phyloP scores from a whole-genome alignment of 768 basidiomycete genomes.

The Lactarius akahatsu region DNA sequence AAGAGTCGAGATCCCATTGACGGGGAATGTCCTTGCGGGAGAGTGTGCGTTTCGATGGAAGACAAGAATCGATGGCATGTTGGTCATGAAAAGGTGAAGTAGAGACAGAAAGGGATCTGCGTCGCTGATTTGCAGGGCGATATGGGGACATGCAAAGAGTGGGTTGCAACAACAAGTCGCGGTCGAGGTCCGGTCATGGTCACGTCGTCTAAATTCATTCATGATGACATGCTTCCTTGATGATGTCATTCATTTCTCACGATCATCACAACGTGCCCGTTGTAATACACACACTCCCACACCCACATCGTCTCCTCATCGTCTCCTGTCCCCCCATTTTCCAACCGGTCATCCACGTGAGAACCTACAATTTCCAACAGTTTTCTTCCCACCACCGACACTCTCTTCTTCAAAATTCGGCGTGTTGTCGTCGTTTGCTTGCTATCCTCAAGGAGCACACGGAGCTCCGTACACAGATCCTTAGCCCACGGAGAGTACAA shows the following conservation, averaged over 20 bases:
- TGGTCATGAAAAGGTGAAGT: slow-evolving; percentile 37
- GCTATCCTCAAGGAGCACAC: slow-evolving; percentile 30
- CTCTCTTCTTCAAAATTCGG: slow-evolving; percentile 11
- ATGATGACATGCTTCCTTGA: slow-evolving; percentile 10
- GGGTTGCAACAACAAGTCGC: not conserved
- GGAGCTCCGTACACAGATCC: slow-evolving; percentile 44
- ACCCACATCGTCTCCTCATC: not conserved
- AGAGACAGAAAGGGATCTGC: slow-evolving; percentile 55
- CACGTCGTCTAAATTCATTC: not conserved
- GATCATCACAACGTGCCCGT: slow-evolving; percentile 14
- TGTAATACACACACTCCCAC: slow-evolving; percentile 18
- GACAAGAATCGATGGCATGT: slow-evolving; percentile 42
- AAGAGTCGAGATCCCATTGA: slow-evolving; percentile 54
- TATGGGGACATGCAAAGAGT: slow-evolving; percentile 24
- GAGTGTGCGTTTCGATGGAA: slow-evolving; percentile 50
- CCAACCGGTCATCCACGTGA: not conserved
- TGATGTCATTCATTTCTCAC: slow-evolving; percentile 16
- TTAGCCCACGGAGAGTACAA: slow-evolving; percentile 52
- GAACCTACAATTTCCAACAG: slow-evolving; percentile 11
- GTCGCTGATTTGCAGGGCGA: slow-evolving; percentile 39
- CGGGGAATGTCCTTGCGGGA: slow-evolving; percentile 40
- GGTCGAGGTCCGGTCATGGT: not conserved
- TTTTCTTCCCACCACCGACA: slow-evolving; percentile 3
- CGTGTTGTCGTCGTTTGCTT: not conserved
- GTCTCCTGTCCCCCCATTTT: not conserved